These are phyloP conservation scores for Pestalotiopsis fici DNA, from an alignment of 2,329 filamentous ascomycete species.

Conservation along the genomic window DNA sequence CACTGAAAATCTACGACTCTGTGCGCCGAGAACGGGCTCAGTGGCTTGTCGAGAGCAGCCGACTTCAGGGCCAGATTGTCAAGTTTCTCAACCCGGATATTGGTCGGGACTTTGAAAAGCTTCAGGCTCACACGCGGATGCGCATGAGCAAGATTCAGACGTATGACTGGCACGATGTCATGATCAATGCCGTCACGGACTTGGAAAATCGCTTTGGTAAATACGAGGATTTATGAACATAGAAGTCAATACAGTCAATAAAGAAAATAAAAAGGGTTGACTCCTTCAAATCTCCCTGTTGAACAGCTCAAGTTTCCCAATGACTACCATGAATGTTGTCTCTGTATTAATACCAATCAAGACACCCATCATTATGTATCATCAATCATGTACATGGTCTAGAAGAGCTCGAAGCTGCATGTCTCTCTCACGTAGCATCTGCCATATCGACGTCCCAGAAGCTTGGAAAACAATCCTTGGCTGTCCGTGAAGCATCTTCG, in stretches of 20 bases:
- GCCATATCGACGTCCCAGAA: too few species aligned
- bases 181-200: neutral
- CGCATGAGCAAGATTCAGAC: neutral
- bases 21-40: constrained; percentile 41
- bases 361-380: too few species aligned
- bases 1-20: constrained; percentile 37
- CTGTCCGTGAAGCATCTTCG: too few species aligned
- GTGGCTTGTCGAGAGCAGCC: constrained; percentile 37
- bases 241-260: neutral
- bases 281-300: too few species aligned
- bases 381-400: too few species aligned
- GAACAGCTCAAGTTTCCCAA: too few species aligned
- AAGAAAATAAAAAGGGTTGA: too few species aligned
- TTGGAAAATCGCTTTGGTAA: neutral
- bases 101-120: neutral
- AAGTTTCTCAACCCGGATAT: neutral
- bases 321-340: too few species aligned
- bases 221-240: neutral
- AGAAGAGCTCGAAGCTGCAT: too few species aligned
- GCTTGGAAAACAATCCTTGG: too few species aligned
- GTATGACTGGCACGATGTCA: neutral
- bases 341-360: too few species aligned
- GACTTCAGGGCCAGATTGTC: neutral
- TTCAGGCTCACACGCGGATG: neutral
- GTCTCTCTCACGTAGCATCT: too few species aligned